Percentiles rank a stretch among this genome's conserved stretches.
Evolutionary conservation across 108 stramenopile genomes (phyloP).

Genomic region (Fistulifera pelliculosa): DNA sequence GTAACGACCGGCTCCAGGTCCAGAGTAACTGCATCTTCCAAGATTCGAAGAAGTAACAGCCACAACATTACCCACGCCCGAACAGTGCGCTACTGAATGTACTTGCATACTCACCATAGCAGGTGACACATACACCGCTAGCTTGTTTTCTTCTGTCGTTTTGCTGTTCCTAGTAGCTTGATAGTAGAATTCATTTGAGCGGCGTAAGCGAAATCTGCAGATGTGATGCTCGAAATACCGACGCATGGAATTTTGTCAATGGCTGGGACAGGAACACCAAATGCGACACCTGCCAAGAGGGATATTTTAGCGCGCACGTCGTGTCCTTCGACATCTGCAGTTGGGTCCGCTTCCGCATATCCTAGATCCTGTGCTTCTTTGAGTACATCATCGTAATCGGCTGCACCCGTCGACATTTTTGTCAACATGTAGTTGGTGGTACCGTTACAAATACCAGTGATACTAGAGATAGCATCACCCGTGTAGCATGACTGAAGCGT

Average conservation of each 20-base stretch:
- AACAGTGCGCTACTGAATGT: slow-evolving; percentile 54
- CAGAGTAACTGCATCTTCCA: slow-evolving; percentile 57
- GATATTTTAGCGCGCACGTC: slow-evolving; percentile 90
- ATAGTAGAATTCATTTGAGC: slow-evolving; percentile 77
- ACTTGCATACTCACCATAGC: slow-evolving; percentile 50
- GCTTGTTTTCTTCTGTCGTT: slow-evolving; percentile 3
- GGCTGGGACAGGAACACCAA: slow-evolving; percentile 55
- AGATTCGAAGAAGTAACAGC: slow-evolving; percentile 65
- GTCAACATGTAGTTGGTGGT: slow-evolving; percentile 83
- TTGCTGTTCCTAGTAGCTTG: slow-evolving; percentile 87
- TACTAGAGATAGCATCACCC: slow-evolving; percentile 58
- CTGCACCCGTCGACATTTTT: slow-evolving; percentile 55
- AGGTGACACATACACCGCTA: slow-evolving; percentile 79
- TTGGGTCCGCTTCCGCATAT: slow-evolving; percentile 71
- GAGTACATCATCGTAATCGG: slow-evolving; percentile 53
- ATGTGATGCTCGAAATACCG: slow-evolving; percentile 69
- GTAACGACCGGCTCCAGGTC: slow-evolving; percentile 89
- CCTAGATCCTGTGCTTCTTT: slow-evolving; percentile 75
- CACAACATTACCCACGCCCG: slow-evolving; percentile 71
- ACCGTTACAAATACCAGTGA: slow-evolving; percentile 72
- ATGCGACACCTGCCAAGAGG: slow-evolving; percentile 82
- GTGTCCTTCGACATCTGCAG: slow-evolving; percentile 85
- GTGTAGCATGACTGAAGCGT: slow-evolving; percentile 51
- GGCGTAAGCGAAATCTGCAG: slow-evolving; percentile 83
- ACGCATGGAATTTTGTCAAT: slow-evolving; percentile 55